Evolutionary conservation across 208 protist species (phyloP), one percentile per base, ranked within the genome.

Genomic region (Spongospora subterranea): DNA sequence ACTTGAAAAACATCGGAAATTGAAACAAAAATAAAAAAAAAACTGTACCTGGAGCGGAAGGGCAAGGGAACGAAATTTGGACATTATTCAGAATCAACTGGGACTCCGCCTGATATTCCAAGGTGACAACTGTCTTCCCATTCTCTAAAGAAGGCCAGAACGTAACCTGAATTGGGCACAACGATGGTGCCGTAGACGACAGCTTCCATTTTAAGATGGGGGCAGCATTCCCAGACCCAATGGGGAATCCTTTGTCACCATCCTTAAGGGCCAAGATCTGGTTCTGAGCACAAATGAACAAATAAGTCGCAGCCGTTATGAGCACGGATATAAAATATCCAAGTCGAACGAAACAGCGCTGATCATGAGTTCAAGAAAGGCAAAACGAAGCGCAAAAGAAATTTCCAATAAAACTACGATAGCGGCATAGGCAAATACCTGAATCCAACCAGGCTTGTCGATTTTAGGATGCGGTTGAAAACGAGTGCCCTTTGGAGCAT

Each of bases 151-250:
- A 82, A 13, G 71, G 71, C 71, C 71, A 82, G 71, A 82, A 82
- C 71, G 71, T 82, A 43, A 82, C 71, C 13, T 43, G n/a, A 20
- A 82, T 40, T 6, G 71, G 71, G n/a, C n/a, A 43, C 35, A 82
- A 35, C 17, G 6, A 39, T 43, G 71, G 40, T 40, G 6, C 71
- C 6, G 6, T 45, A 20, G 71, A 45, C 6, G 71, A 82, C 71
- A 82, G n/a, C 71, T 82, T 82, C 71, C 71, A 82, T 82, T 82
- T 82, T 13, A 82, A n/a, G 71, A 82, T 82, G 6, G 71, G 71
- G 11, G 71, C 71, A n/a, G 71, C 71, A 82, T 82, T 82, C 17
- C 35, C n/a, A 6, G 71, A 82, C 6, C 71, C 71, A 43, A 82
- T 82, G 13, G 71, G 71, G n/a, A 82, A 82, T 35, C 71, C 71